Evolutionary conservation across 1,139 yeast species (phyloP).

Genomic region (Suhomyces yuchorum): DNA sequence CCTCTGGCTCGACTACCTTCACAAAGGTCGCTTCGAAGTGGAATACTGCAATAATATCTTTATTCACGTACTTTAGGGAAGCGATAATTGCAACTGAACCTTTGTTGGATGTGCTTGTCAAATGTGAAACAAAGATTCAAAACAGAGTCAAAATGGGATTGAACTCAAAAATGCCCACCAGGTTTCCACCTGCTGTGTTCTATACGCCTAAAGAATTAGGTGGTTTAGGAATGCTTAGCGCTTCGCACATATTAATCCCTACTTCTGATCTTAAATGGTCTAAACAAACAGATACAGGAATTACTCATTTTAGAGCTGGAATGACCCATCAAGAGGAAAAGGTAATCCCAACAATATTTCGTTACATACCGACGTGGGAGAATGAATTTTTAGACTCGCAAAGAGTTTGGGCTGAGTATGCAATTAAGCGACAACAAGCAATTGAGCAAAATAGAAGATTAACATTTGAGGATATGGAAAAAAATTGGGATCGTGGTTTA

Average conservation of each 20-base stretch:
- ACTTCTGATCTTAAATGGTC: constrained; percentile 92
- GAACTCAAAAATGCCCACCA: constrained; percentile 96
- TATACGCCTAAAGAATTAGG: constrained; percentile 97
- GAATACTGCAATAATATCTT: constrained; percentile 88
- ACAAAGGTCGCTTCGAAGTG: constrained; percentile 94
- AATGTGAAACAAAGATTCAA: constrained; percentile 91
- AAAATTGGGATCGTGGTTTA: constrained; percentile 93
- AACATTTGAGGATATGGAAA: constrained; percentile 92
- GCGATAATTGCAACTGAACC: constrained; percentile 86
- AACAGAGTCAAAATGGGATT: constrained; percentile 93
- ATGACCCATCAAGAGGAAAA: constrained; percentile 82
- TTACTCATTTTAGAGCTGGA: constrained; percentile 93
- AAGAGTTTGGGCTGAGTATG: constrained; percentile 97
- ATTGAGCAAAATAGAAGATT: constrained; percentile 80
- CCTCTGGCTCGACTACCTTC: constrained; percentile 94
- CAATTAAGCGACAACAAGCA: constrained; percentile 87
- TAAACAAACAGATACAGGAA: constrained; percentile 90
- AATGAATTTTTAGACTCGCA: constrained; percentile 93
- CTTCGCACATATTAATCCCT: constrained; percentile 93
- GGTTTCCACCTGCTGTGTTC: constrained; percentile 98
- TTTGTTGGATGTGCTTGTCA: constrained; percentile 78
- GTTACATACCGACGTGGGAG: constrained; percentile 96
- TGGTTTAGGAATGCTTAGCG: constrained; percentile 96
- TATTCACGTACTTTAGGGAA: constrained; percentile 89
- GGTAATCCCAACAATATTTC: constrained; percentile 87